Evolutionary conservation across 2,329 filamentous ascomycete species (phyloP), one percentile per base, ranked within the genome.

Genomic region (Hypoxylon sp.): DNA sequence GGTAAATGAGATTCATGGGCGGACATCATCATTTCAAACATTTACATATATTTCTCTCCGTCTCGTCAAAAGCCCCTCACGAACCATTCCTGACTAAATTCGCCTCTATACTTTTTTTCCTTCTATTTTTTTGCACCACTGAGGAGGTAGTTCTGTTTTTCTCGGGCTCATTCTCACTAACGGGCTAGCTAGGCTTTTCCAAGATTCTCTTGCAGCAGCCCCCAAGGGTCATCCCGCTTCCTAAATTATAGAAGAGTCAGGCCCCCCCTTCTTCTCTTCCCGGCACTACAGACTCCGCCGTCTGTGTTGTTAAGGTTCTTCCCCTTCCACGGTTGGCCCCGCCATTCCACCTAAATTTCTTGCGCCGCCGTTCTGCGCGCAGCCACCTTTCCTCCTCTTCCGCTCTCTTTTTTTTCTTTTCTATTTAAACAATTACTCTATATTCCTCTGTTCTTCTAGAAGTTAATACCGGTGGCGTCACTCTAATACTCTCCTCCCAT

Each of bases 171-270:
- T 58, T 58, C 58, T 56, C 56, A 55, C 57, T 60, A 61, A 61
- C 55, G 41, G 47, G 49, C 50, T 60, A 60, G 46, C 51, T 60
- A 58, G 54, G 51, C 54, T 54, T 45, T 56, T 56, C 56, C 56
- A 54, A 58, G 51, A 58, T 58, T 60, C 51, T 58, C 43, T 49
- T 55, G 48, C 52, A 59, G 53, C 55, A 58, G 55, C 47, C 50
- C 59, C 53, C 55, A 61, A 63, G 62, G 61, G 59, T 60, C 53
- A 61, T 64, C 61, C 60, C 62, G 59, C 61, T 57, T 48, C 51
- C 55, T 53, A 38, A 60, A 53, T 51, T 57, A 57, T 61, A 58
- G 54, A 52, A 64, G 56, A 58, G 55, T 65, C 56, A 56, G 56
- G 43, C 41, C 49, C n/a, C n/a, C n/a, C 55, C 54, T 50, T 54